phyloP scores from a whole-genome alignment of 345 rosid genomes.

The Excoecaria cochinchinensis region DNA sequence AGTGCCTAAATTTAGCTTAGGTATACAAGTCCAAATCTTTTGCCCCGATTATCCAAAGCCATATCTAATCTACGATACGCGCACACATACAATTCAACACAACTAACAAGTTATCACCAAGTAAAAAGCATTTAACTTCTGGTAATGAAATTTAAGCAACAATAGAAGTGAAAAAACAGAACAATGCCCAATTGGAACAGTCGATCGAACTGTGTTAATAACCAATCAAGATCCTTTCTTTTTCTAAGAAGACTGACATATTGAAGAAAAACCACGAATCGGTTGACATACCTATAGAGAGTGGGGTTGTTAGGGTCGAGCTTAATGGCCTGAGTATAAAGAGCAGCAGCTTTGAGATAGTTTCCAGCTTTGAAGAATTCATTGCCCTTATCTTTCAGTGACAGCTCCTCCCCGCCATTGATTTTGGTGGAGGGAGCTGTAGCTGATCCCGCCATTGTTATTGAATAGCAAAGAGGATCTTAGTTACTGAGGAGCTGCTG shows the following conservation, averaged over 20 bases:
- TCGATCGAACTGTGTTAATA: neutral
- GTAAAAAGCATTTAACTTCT: slow-evolving; percentile 2
- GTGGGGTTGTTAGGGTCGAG: slow-evolving; percentile 88
- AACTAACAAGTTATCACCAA: neutral
- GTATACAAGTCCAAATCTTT: neutral
- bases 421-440: slow-evolving; percentile 25
- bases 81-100: too few species aligned
- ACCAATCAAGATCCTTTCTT: slow-evolving; percentile 11
- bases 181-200: neutral
- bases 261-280: neutral
- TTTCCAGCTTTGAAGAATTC: slow-evolving; percentile 95
- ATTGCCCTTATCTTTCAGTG: slow-evolving; percentile 87
- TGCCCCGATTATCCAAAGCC: neutral
- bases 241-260: slow-evolving; percentile 4
- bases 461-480: neutral
- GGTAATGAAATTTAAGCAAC: neutral
- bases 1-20: neutral
- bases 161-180: neutral
- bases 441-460: slow-evolving; percentile 50
- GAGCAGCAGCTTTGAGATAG: slow-evolving; percentile 96
- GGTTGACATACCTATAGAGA: slow-evolving; percentile 63
- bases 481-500: neutral
- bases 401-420: slow-evolving; percentile 41
- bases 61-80: too few species aligned
- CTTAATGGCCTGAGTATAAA: slow-evolving; percentile 95